A percentile compares a stretch with the other conserved stretches of the same genome.
These are phyloP conservation scores for Cutaneotrichosporon sp. DNA, from an alignment of 1,284 basidiomycete genomes.

Conservation along the genomic window DNA sequence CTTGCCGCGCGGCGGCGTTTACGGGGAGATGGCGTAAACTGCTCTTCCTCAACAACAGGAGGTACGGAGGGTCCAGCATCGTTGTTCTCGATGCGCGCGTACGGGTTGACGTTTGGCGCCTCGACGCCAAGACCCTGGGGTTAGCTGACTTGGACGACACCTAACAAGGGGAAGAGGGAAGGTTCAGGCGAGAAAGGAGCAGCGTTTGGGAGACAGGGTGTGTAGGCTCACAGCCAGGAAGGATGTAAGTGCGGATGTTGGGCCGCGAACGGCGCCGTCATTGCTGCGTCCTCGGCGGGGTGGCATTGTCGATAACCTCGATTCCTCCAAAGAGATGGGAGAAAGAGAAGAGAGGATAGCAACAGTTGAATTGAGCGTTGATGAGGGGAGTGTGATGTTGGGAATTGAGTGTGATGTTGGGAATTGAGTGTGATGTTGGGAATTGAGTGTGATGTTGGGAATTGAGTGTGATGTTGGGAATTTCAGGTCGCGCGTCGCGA, in stretches of 20 bases:
- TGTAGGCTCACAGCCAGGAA: slow-evolving; percentile 66
- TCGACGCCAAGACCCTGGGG: slow-evolving; percentile 45
- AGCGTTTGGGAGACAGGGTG: neutral
- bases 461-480: too few relatives aligned
- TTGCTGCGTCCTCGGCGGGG: neutral
- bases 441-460: neutral
- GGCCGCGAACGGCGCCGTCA: slow-evolving; percentile 62
- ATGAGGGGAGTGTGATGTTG: too few relatives aligned
- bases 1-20: slow-evolving; percentile 41
- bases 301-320: neutral
- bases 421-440: too few relatives aligned
- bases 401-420: too few relatives aligned
- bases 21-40: slow-evolving; percentile 28
- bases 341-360: too few relatives aligned
- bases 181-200: too few relatives aligned
- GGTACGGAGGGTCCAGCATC: slow-evolving; percentile 3
- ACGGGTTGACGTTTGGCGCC: slow-evolving; percentile 18
- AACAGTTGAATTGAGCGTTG: too few relatives aligned
- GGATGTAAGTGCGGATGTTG: slow-evolving; percentile 84
- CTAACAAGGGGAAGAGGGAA: neutral
- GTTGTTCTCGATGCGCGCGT: neutral
- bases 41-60: slow-evolving; percentile 6
- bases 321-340: too few relatives aligned
- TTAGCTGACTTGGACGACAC: too few relatives aligned
- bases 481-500: neutral